Percentiles rank a stretch among this genome's conserved stretches.
These are phyloP conservation scores for Pythium sp. DNA, from an alignment of 352 stramenopile genomes.

Conservation along the genomic window DNA sequence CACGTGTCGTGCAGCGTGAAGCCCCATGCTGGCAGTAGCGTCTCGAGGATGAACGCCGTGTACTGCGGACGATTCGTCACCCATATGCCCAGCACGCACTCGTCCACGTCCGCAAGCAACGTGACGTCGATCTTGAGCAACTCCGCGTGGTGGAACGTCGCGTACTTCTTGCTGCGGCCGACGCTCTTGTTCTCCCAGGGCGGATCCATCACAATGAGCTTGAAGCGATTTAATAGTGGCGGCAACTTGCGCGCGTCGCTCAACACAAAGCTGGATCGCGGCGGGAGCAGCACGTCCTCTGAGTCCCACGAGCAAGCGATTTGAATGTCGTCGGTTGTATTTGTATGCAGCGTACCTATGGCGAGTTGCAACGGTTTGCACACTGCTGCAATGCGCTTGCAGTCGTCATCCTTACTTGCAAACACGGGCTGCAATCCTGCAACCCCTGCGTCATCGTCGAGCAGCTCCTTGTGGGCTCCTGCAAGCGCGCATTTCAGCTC, in stretches of 20 bases:
- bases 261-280: slow-evolving; percentile 24
- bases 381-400: not conserved
- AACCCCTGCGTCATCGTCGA: slow-evolving; percentile 18
- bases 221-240: slow-evolving; percentile 19
- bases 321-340: slow-evolving; percentile 16
- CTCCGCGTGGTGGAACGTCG: slow-evolving; percentile 57
- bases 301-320: slow-evolving; percentile 5
- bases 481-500: slow-evolving; percentile 20
- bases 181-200: slow-evolving; percentile 84
- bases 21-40: slow-evolving; percentile 54
- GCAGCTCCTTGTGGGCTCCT: slow-evolving; percentile 19
- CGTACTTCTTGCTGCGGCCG: slow-evolving; percentile 45
- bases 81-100: slow-evolving; percentile 67
- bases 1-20: slow-evolving; percentile 60
- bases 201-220: slow-evolving; percentile 64
- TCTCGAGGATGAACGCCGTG: slow-evolving; percentile 51
- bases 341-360: not conserved
- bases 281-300: slow-evolving; percentile 22
- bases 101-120: slow-evolving; percentile 27
- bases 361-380: not conserved
- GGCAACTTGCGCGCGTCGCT: slow-evolving; percentile 23
- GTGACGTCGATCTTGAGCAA: slow-evolving; percentile 44
- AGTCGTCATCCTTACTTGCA: not conserved
- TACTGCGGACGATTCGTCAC: slow-evolving; percentile 71
- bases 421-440: slow-evolving; percentile 11